phyloP scores from a whole-genome alignment of 768 basidiomycete species.

The Cystofilobasidium ferigula region DNA sequence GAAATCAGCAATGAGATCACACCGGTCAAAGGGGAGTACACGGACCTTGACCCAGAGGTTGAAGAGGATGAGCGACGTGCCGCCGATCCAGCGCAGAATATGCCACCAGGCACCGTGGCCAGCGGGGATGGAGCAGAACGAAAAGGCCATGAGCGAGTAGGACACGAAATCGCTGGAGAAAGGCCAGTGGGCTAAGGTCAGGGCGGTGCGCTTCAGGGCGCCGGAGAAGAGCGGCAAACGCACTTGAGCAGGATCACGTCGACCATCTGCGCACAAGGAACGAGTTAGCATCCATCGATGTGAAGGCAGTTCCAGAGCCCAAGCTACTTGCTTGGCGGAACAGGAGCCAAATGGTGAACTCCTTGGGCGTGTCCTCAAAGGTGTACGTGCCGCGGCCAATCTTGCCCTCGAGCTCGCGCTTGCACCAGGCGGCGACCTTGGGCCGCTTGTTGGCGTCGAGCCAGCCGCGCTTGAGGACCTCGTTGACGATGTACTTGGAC shows the following conservation, averaged over 20 bases:
- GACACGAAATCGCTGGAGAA: slow-evolving; percentile 41
- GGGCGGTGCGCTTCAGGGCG: background rate
- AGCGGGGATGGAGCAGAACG: slow-evolving; percentile 57
- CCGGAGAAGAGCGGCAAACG: slow-evolving; percentile 33
- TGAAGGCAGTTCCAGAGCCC: background rate
- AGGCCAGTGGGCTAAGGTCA: background rate
- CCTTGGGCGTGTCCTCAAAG: slow-evolving; percentile 81
- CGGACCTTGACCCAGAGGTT: slow-evolving; percentile 84
- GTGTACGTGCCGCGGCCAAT: slow-evolving; percentile 82
- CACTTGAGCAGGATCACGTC: slow-evolving; percentile 74
- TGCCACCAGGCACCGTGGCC: slow-evolving; percentile 64
- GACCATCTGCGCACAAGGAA: slow-evolving; percentile 6
- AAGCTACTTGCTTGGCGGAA: slow-evolving; percentile 44
- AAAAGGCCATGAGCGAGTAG: slow-evolving; percentile 26
- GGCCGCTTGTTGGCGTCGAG: slow-evolving; percentile 60
- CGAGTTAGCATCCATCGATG: background rate
- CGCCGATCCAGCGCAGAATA: slow-evolving; percentile 76
- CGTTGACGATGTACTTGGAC: slow-evolving; percentile 79
- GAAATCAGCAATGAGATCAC: too few species aligned
- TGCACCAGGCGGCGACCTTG: slow-evolving; percentile 63
- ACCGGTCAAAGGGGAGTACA: too few species aligned
- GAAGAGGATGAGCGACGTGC: slow-evolving; percentile 73
- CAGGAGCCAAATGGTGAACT: slow-evolving; percentile 93
- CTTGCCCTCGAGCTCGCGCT: slow-evolving; percentile 72
- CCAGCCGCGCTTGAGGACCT: slow-evolving; percentile 71